These are phyloP conservation scores for Ensete glaucum DNA, from an alignment of 176 grass and related monocot species.

Conservation along the genomic window DNA sequence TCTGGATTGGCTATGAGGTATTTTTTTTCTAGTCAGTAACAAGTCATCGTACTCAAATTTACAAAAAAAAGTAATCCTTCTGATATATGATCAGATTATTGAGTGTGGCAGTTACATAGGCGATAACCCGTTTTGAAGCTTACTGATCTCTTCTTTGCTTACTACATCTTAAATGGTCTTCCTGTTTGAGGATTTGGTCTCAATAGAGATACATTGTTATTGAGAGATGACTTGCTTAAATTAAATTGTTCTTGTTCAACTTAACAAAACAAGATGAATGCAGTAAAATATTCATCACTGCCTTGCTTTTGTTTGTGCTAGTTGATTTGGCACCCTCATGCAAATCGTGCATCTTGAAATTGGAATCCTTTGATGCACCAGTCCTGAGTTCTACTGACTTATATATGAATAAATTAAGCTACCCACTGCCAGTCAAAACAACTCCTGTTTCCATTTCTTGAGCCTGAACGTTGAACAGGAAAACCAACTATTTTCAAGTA, in stretches of 20 bases:
- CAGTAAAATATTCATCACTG: background rate
- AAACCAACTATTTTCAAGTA: too few species aligned
- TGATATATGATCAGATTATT: background rate
- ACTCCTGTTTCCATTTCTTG: too few species aligned
- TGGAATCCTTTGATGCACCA: too few species aligned
- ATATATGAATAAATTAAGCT: too few species aligned
- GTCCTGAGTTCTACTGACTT: too few species aligned
- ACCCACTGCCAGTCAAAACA: too few species aligned
- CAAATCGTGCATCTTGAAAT: too few species aligned
- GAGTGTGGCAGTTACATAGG: background rate
- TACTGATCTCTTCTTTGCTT: background rate
- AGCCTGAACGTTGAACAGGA: too few species aligned
- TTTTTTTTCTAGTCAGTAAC: background rate
- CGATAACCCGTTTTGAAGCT: background rate
- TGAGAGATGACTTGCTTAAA: too few species aligned
- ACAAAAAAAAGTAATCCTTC: background rate
- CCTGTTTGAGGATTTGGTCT: background rate
- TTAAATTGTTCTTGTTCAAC: too few species aligned
- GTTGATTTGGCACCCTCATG: too few species aligned
- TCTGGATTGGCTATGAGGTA: slow-evolving; percentile 99
- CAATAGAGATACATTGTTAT: background rate
- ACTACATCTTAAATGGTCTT: background rate
- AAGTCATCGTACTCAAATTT: slow-evolving; percentile 14
- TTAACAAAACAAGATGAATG: background rate
- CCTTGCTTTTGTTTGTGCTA: background rate